phyloP scores from a whole-genome alignment of 768 basidiomycete species.

The Tulasnella calospora region DNA sequence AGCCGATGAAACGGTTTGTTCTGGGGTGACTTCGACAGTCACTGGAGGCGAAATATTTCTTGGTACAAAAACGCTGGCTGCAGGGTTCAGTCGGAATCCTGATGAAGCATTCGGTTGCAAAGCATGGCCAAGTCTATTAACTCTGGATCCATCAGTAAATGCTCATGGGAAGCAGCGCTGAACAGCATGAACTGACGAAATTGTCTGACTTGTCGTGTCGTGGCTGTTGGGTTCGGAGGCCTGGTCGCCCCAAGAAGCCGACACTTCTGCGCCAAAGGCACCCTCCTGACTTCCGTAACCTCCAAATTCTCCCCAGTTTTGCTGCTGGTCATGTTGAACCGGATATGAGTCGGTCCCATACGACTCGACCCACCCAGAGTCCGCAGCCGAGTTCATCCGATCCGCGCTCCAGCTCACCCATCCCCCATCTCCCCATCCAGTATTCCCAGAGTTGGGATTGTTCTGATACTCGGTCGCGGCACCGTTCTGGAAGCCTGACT shows the following conservation, averaged over 20 bases:
- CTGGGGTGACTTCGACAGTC: neutral
- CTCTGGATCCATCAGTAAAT: neutral
- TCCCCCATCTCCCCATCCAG: neutral
- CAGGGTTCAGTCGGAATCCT: neutral
- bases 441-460: neutral
- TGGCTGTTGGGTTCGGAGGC: neutral
- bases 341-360: neutral
- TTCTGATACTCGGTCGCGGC: neutral
- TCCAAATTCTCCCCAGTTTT: neutral
- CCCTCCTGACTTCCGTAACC: neutral
- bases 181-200: neutral
- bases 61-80: neutral
- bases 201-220: neutral
- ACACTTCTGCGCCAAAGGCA: neutral
- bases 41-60: neutral
- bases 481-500: neutral
- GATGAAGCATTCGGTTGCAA: neutral
- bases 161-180: neutral
- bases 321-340: neutral
- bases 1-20: neutral
- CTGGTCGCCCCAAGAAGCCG: neutral
- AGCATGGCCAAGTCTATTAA: neutral
- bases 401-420: neutral
- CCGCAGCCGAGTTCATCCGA: neutral
- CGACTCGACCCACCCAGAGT: neutral